phyloP scores from a whole-genome alignment of 345 rosid genomes.

The Aquilaria sinensis region DNA sequence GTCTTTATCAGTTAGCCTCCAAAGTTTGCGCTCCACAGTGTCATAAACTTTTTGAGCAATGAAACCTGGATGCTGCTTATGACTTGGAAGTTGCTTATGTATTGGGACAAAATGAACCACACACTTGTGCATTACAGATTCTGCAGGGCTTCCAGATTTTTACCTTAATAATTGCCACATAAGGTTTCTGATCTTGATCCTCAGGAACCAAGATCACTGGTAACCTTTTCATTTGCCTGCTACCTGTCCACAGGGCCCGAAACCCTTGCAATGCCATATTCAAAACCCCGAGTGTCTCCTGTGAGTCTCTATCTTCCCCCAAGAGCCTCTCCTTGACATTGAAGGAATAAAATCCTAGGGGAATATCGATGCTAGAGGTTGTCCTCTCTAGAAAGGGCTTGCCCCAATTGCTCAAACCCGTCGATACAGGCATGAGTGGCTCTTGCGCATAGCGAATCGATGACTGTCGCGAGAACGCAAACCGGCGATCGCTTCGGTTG shows the following conservation, averaged over 20 bases:
- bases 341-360: slow-evolving; percentile 39
- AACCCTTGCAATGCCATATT: slow-evolving; percentile 24
- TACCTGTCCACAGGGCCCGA: slow-evolving; percentile 48
- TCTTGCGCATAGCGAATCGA: slow-evolving; percentile 55
- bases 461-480: slow-evolving; percentile 63
- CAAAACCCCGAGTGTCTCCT: slow-evolving; percentile 25
- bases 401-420: slow-evolving; percentile 22
- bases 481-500: slow-evolving; percentile 58
- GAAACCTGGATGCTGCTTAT: too few relatives aligned
- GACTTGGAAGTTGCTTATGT: too few relatives aligned
- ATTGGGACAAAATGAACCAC: too few relatives aligned
- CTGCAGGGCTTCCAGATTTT: too few relatives aligned
- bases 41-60: too few relatives aligned
- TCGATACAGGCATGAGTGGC: slow-evolving; percentile 51
- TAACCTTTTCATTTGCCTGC: slow-evolving; percentile 70
- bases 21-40: too few relatives aligned
- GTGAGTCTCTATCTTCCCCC: slow-evolving; percentile 24
- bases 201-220: too few relatives aligned
- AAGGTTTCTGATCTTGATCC: too few relatives aligned
- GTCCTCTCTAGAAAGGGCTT: slow-evolving; percentile 66
- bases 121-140: too few relatives aligned
- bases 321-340: slow-evolving; percentile 26
- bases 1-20: too few relatives aligned
- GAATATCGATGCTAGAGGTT: slow-evolving; percentile 68
- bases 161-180: too few relatives aligned